Conservation (phyloP, 768 basidiomycete species). For the Mycena filopes region DNA sequence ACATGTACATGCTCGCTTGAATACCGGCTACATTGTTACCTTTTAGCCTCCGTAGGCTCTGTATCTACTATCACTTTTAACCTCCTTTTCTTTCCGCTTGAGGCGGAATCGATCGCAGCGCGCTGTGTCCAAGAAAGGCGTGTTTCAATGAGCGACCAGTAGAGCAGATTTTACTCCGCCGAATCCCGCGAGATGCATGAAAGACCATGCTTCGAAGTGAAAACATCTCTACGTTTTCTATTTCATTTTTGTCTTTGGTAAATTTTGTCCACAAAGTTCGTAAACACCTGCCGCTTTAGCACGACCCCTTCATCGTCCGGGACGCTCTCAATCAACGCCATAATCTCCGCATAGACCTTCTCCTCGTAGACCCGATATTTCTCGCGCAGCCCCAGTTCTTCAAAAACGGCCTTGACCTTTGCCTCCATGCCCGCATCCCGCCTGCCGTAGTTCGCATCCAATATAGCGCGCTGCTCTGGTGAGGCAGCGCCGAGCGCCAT, state of each 20-base stretch:
- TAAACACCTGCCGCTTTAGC: conserved; percentile 77
- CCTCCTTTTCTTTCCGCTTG: no score
- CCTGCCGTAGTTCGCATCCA: conserved; percentile 63
- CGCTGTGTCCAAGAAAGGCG: no score
- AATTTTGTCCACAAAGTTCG: conserved; percentile 89
- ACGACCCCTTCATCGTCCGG: conserved; percentile 64
- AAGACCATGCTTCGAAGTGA: no score
- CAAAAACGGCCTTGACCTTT: conserved; percentile 67
- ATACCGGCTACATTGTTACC: no score
- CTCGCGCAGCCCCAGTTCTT: conserved; percentile 71
- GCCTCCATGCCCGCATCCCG: conserved; percentile 61
- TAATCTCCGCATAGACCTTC: conserved; percentile 71
- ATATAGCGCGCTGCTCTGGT: conserved; percentile 62
- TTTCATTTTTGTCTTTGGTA: conserved; percentile 67
- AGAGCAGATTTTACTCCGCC: no score
- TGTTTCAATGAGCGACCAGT: no score
- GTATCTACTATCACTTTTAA: no score
- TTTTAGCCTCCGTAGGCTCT: no score
- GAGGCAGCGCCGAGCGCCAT: conserved; percentile 73
- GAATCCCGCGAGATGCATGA: no score
- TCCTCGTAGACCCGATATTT: conserved; percentile 86
- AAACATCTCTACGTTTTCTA: no score
- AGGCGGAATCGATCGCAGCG: no score
- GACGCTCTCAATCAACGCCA: conserved; percentile 74
- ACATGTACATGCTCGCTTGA: no score